phyloP scores from a whole-genome alignment of 208 protist genomes.

The Vickermania ingenoplastis region DNA sequence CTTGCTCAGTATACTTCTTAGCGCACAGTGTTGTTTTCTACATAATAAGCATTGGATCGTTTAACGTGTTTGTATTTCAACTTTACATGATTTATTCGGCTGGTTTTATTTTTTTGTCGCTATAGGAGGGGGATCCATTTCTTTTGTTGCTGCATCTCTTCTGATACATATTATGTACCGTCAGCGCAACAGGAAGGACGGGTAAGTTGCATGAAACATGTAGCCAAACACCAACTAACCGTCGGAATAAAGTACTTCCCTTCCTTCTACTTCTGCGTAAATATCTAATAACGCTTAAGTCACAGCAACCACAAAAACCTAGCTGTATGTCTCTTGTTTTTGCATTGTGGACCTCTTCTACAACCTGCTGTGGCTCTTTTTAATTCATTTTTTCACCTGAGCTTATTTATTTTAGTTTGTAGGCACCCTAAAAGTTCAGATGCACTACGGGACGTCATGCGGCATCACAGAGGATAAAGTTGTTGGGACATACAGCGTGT shows the following conservation, averaged over 20 bases:
- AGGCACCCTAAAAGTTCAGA: no score
- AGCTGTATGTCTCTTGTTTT: no score
- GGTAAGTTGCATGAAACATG: neutral
- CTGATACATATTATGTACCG: neutral
- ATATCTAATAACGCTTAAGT: no score
- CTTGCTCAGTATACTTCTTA: slow-evolving; percentile 76
- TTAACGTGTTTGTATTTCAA: neutral
- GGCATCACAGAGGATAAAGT: slow-evolving; percentile 82
- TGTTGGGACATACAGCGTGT: slow-evolving; percentile 71
- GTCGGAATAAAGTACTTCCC: no score
- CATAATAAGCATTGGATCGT: neutral
- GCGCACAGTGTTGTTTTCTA: slow-evolving; percentile 53
- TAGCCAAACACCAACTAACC: no score
- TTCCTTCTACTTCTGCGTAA: no score
- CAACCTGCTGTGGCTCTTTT: no score
- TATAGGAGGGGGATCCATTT: neutral
- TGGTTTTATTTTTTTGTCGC: neutral
- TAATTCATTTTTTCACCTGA: no score
- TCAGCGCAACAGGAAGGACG: neutral
- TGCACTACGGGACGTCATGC: no score
- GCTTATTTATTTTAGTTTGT: no score
- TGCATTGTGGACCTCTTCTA: no score
- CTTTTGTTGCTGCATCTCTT: neutral
- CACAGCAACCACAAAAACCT: no score
- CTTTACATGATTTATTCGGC: neutral